phyloP scores from a whole-genome alignment of 176 grass and related monocot species.

The Themeda triandra region DNA sequence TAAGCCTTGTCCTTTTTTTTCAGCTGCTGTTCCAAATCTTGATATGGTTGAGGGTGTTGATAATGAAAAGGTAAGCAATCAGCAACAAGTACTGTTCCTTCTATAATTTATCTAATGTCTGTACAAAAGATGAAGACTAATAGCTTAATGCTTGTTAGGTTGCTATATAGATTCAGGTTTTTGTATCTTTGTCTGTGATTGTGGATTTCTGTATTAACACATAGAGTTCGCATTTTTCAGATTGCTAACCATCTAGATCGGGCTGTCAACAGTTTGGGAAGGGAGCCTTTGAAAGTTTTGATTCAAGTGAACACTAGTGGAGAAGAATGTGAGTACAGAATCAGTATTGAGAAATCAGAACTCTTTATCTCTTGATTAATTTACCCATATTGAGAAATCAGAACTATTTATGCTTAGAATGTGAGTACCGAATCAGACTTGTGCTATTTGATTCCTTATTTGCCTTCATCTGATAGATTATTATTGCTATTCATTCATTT shows the following conservation, averaged over 20 bases:
- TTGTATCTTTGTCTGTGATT: neutral
- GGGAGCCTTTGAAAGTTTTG: conserved; percentile 76
- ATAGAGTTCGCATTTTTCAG: conserved; percentile 36
- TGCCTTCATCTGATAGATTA: neutral
- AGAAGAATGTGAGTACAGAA: conserved; percentile 82
- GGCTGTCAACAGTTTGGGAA: conserved; percentile 68
- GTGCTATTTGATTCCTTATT: neutral
- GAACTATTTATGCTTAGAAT: no score
- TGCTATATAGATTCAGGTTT: neutral
- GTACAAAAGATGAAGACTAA: neutral
- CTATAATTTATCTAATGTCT: neutral
- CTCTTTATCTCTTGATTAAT: neutral
- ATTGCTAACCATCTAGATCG: conserved; percentile 81
- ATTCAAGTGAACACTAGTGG: conserved; percentile 98
- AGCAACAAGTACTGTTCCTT: neutral
- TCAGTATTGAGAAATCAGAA: neutral
- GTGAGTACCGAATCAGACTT: no score
- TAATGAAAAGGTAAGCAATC: conserved; percentile 61
- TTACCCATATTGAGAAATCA: neutral
- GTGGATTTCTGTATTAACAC: neutral
- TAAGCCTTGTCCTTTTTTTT: conserved; percentile 6
- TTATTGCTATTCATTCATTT: neutral
- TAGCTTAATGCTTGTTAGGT: neutral
- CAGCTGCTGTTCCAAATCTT: conserved; percentile 85
- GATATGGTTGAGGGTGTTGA: conserved; percentile 90